Percentiles rank a stretch among this genome's conserved stretches.
Evolutionary conservation across 2,329 filamentous ascomycete genomes (phyloP).

Genomic region (Pseudogymnoascus sp.): DNA sequence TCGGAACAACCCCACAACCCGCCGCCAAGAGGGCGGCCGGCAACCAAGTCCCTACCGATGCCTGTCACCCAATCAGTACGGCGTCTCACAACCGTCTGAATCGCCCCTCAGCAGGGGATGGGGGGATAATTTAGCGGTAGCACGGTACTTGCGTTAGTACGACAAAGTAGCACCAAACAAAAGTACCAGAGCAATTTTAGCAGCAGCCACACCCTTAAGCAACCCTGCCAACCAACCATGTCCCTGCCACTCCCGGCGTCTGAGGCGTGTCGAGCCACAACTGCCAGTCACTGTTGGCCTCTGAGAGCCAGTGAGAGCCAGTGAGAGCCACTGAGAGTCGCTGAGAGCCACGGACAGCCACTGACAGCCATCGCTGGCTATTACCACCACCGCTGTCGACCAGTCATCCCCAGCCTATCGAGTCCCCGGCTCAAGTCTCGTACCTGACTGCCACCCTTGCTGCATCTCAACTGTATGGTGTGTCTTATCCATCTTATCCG

Average conservation of each 20-base stretch:
- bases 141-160: background rate
- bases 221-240: slow-evolving; percentile 2
- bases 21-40: background rate
- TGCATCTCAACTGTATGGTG: background rate
- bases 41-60: background rate
- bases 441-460: background rate
- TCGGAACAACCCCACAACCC: background rate
- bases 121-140: background rate
- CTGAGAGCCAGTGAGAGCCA: background rate
- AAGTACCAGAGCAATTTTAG: background rate
- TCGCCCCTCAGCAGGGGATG: background rate
- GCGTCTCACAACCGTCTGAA: slow-evolving; percentile 6
- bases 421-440: background rate
- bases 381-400: no score
- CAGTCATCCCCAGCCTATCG: background rate
- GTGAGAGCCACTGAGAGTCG: background rate
- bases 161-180: background rate
- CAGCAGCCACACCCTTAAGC: background rate
- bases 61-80: slow-evolving; percentile 6
- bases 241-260: background rate
- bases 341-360: background rate
- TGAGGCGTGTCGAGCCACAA: slow-evolving; percentile 1
- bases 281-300: background rate
- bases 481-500: background rate
- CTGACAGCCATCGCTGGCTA: background rate